Evolutionary conservation across 73 alveolate species (phyloP).

Genomic region (Tetrahymena elliotti): DNA sequence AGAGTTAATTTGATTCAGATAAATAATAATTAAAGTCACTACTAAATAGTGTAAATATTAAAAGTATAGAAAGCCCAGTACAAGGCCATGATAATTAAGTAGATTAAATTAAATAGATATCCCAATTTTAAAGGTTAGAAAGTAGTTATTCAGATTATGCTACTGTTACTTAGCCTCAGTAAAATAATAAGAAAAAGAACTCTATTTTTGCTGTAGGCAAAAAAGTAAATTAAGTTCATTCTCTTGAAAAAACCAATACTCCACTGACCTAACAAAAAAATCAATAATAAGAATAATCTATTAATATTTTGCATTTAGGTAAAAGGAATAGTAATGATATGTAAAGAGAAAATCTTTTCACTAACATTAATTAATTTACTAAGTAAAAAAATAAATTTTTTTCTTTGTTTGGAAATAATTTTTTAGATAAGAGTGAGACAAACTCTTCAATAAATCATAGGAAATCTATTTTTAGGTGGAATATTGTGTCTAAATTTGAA

Average conservation of each 20-base stretch:
- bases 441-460: not conserved
- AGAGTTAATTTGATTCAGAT: not conserved
- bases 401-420: not conserved
- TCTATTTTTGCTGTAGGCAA: not conserved
- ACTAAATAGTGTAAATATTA: not conserved
- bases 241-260: not conserved
- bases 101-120: not conserved
- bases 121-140: not conserved
- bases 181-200: not conserved
- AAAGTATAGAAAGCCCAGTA: not conserved
- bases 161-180: not conserved
- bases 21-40: too few relatives aligned
- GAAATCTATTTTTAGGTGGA: not conserved
- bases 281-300: not conserved
- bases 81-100: not conserved
- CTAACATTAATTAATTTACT: not conserved
- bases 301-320: not conserved
- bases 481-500: not conserved
- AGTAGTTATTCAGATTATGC: not conserved
- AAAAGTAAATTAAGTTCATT: not conserved
- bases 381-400: not conserved
- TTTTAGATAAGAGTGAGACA: not conserved
- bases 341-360: not conserved
- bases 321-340: not conserved
- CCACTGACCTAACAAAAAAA: not conserved